Evolutionary conservation across 208 protist genomes (phyloP).

Genomic region (Wallacemonas sp.): DNA sequence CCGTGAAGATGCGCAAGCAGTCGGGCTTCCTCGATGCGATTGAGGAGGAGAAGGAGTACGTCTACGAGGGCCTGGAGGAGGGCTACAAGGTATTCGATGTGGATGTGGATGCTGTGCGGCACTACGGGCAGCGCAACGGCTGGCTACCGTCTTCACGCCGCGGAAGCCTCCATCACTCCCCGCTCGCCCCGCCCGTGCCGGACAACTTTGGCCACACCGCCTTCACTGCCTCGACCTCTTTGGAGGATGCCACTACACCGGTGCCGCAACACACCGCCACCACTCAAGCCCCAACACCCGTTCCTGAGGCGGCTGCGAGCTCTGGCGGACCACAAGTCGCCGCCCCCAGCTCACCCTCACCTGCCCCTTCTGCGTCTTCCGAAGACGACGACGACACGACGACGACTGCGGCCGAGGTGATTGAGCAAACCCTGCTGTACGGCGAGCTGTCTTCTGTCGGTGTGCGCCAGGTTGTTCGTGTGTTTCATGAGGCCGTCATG

Average conservation of each 20-base stretch:
- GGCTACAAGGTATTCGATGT: constrained; percentile 41
- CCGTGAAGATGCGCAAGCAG: constrained; percentile 23
- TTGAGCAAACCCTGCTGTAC: constrained; percentile 40
- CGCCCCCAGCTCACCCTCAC: not conserved
- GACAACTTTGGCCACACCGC: no score
- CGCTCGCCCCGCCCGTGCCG: constrained; percentile 1
- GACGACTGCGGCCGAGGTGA: constrained; percentile 1
- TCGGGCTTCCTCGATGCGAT: constrained; percentile 46
- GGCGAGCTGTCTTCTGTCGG: constrained; percentile 72
- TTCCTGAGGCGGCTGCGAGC: not conserved
- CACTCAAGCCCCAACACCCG: not conserved
- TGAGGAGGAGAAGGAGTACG: constrained; percentile 43
- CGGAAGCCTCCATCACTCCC: not conserved
- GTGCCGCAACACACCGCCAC: no score
- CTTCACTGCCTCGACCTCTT: no score
- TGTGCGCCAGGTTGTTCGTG: constrained; percentile 39
- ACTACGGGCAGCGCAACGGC: constrained; percentile 5
- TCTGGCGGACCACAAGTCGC: not conserved
- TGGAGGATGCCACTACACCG: no score
- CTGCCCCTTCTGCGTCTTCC: not conserved
- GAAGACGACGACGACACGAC: not conserved
- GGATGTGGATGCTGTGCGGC: constrained; percentile 30
- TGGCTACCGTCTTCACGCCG: constrained; percentile 1
- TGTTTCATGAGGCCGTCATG: constrained; percentile 9
- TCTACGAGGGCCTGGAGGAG: constrained; percentile 48